These are phyloP conservation scores for Porphyrellus sp. DNA, from an alignment of 1,284 basidiomycete species.

Conservation along the genomic window DNA sequence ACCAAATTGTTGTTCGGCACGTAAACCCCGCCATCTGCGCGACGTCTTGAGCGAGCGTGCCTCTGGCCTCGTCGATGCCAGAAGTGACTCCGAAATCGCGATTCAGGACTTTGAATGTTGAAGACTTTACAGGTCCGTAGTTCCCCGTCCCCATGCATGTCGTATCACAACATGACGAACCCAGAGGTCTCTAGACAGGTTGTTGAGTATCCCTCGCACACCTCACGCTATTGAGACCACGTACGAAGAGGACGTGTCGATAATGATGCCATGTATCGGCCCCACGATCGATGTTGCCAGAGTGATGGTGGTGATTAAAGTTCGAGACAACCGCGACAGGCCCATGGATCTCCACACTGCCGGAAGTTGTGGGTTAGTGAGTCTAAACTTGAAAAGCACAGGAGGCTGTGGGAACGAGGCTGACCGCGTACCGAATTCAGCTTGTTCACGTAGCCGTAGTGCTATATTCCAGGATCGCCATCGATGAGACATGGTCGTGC, in stretches of 20 bases:
- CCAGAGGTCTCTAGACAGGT: conserved; percentile 45
- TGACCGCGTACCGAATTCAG: no score
- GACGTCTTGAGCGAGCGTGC: conserved; percentile 48
- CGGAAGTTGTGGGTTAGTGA: no score
- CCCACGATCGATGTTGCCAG: no score
- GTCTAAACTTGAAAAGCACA: no score
- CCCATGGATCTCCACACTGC: no score
- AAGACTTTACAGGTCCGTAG: conserved; percentile 28
- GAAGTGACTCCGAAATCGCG: conserved; percentile 50
- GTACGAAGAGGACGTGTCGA: conserved; percentile 47
- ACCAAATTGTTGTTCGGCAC: conserved; percentile 45
- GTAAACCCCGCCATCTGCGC: conserved; percentile 51
- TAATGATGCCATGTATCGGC: conserved; percentile 32
- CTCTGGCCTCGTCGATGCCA: conserved; percentile 52
- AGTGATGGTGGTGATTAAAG: no score
- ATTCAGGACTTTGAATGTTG: conserved; percentile 28
- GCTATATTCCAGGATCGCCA: no score
- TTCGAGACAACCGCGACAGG: no score
- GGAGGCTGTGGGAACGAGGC: no score
- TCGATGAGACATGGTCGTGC: no score
- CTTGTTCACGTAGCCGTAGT: no score
- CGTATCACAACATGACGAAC: conserved; percentile 27
- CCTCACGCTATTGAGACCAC: conserved; percentile 18
- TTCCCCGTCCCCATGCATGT: conserved; percentile 27
- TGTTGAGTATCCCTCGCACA: not conserved